A percentile compares a stretch with the other conserved stretches of the same genome.
phyloP scores from a whole-genome alignment of 1,284 basidiomycete species.

The Flammula alnicola region DNA sequence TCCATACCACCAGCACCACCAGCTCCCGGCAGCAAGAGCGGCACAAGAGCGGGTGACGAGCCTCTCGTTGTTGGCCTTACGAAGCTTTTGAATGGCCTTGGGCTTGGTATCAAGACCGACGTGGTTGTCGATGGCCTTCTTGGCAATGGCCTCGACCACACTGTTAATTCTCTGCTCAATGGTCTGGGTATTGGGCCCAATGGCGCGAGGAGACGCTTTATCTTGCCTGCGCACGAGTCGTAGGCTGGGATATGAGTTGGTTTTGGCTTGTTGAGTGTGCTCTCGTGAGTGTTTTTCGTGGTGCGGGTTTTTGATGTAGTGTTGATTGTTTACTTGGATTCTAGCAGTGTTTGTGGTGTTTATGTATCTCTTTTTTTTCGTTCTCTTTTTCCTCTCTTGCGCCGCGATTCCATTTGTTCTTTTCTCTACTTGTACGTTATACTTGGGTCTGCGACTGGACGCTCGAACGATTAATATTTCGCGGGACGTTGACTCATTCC shows the following conservation, averaged over 20 bases:
- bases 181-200: conserved; percentile 19
- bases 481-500: conserved; percentile 1
- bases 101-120: conserved; percentile 14
- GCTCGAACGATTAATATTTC: conserved; percentile 2
- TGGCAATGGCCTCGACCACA: conserved; percentile 10
- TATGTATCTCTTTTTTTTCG: conserved; percentile 2
- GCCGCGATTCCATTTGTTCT: conserved; percentile 12
- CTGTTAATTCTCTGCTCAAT: conserved; percentile 16
- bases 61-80: conserved; percentile 20
- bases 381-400: conserved; percentile 10
- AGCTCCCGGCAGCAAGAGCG: too few species aligned
- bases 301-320: neutral
- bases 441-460: conserved; percentile 7
- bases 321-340: neutral
- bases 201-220: conserved; percentile 10
- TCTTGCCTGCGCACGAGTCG: neutral
- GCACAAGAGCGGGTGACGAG: conserved; percentile 6
- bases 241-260: too few species aligned
- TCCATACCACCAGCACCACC: neutral
- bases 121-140: conserved; percentile 18
- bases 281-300: neutral
- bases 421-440: neutral
- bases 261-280: neutral
- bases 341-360: neutral
- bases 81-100: conserved; percentile 21